Base-by-base conservation (phyloP, 2,329 filamentous ascomycete genomes). In the Venturia nashicola region DNA sequence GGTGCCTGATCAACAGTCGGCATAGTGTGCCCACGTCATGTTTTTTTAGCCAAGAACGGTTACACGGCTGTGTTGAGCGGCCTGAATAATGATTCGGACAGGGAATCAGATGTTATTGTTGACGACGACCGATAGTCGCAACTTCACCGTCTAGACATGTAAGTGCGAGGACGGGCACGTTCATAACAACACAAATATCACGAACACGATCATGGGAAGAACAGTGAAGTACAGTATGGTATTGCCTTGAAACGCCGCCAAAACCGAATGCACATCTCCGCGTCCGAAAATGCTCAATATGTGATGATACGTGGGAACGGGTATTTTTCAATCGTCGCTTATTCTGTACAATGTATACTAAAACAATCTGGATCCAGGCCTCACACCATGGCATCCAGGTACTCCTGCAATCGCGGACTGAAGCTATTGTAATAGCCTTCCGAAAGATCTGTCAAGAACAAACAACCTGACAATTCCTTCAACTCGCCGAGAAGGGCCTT, bases 361-460 rank as follows among this genome's bases (percentile, higher is more conserved):
- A 36, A n/a, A 57, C 32, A n/a, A 55, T 5, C 27, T 1, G 18
- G n/a, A 16, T 18, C 18, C 51, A 9, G n/a, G 18, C 6, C 6
- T 59, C 23, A 63, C 18, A 59, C 20, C 61, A 65, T 64, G 1
- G 59, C 59, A 16, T 64, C 44, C 2, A 65, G n/a, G 40, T 65
- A 65, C n/a, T 65, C 63, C 27, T 57, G 36, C 32, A 65, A 59
- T 18, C 61, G 60, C 12, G 63, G 36, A 32, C 63, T 65, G 51
- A 65, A 65, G 2, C 11, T 8, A 4, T 43, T 20, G 44, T 65
- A 65, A 36, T 65, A 65, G 23, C 55, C 14, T n/a, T 51, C 61
- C 39, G 59, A 42, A 9, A 65, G 48, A 39, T 65, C 61, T 11
- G 63, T 65, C 6, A 65, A 43, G 54, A 64, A 65, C 23, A 65